These are phyloP conservation scores for Tranzscheliella williamsii DNA, from an alignment of 1,284 basidiomycete species.

Conservation along the genomic window DNA sequence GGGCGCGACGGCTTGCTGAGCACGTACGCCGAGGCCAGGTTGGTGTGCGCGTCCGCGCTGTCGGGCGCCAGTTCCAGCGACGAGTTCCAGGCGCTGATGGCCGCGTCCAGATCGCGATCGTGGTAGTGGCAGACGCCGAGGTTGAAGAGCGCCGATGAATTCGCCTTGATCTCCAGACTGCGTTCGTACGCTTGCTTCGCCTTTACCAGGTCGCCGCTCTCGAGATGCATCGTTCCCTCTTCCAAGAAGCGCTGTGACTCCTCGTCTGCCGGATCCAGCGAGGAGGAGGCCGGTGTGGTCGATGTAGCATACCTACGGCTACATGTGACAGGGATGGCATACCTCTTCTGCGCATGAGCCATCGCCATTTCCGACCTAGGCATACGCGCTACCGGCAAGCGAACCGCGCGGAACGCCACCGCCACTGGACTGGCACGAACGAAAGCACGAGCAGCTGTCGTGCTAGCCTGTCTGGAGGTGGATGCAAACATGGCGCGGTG, in stretches of 20 bases:
- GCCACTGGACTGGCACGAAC: too few relatives aligned
- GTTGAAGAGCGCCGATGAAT: constrained; percentile 81
- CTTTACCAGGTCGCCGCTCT: constrained; percentile 81
- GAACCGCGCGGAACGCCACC: too few relatives aligned
- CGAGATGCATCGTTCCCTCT: constrained; percentile 81
- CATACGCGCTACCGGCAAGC: too few relatives aligned
- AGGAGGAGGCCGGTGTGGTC: constrained; percentile 75
- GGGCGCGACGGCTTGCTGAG: constrained; percentile 81
- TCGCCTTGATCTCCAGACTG: constrained; percentile 78
- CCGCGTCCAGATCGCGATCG: constrained; percentile 68
- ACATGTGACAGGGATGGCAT: neutral
- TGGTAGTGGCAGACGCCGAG: constrained; percentile 86
- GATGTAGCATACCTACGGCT: constrained; percentile 72
- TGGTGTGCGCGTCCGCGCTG: constrained; percentile 88
- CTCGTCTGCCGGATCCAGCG: constrained; percentile 78
- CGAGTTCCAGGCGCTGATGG: constrained; percentile 49
- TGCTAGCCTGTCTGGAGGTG: too few relatives aligned
- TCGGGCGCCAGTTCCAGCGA: constrained; percentile 71
- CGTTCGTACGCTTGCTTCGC: constrained; percentile 79
- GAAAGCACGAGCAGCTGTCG: too few relatives aligned
- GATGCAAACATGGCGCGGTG: too few relatives aligned
- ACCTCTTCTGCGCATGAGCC: too few relatives aligned
- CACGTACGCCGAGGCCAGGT: constrained; percentile 91
- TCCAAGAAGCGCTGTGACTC: constrained; percentile 82
- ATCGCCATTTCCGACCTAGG: too few relatives aligned